These are phyloP conservation scores for Fusarium sambucinum DNA, from an alignment of 2,329 filamentous ascomycete genomes.

Conservation along the genomic window DNA sequence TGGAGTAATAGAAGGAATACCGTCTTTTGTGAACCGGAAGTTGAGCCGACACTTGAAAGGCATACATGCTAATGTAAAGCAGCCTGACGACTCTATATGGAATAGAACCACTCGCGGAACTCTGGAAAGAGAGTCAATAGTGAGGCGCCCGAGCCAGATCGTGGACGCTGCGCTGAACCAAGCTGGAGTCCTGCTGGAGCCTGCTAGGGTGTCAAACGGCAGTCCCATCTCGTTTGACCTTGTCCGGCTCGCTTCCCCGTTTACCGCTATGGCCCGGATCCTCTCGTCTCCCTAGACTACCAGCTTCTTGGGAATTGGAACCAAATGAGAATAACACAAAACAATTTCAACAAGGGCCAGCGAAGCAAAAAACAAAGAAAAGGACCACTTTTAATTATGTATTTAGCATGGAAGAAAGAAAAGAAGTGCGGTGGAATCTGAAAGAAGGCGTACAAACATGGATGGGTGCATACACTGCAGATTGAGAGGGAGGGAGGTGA, in stretches of 20 bases:
- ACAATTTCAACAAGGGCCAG: conserved; percentile 37
- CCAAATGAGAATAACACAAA: conserved; percentile 36
- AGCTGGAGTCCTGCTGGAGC: conserved; percentile 18
- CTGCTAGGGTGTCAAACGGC: conserved; percentile 43
- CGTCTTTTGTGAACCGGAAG: conserved; percentile 29
- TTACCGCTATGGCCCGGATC: conserved; percentile 30
- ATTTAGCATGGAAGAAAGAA: conserved; percentile 20
- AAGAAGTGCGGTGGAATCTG: conserved; percentile 22
- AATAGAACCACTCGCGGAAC: conserved; percentile 23
- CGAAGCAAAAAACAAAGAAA: conserved; percentile 33
- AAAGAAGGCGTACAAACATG: conserved; percentile 15
- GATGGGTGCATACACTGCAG: neutral
- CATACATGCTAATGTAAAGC: conserved; percentile 16
- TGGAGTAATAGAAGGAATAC: conserved; percentile 8
- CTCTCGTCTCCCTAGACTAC: conserved; percentile 47
- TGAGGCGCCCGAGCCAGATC: conserved; percentile 40
- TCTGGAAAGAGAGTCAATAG: conserved; percentile 39
- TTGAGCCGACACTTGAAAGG: conserved; percentile 36
- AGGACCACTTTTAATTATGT: conserved; percentile 19
- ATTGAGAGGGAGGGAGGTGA: neutral
- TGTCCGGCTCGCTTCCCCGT: conserved; percentile 46
- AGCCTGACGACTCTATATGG: conserved; percentile 5
- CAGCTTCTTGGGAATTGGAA: conserved; percentile 44
- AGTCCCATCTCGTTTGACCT: conserved; percentile 44
- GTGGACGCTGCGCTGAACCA: conserved; percentile 38